phyloP scores from a whole-genome alignment of 2,329 filamentous ascomycete species.

The Diaporthe ampelina region DNA sequence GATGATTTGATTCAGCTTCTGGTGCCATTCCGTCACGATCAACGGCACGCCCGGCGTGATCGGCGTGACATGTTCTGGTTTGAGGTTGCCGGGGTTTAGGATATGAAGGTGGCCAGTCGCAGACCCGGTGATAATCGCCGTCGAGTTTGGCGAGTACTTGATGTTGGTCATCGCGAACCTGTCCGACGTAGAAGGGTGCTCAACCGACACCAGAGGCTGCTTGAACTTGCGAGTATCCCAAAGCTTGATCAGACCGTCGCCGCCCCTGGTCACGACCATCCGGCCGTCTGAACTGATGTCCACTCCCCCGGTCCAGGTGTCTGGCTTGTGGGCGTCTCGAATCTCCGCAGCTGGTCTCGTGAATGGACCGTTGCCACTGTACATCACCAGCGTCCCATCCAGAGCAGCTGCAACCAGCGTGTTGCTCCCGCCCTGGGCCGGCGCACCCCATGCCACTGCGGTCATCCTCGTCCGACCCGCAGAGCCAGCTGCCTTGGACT shows the following conservation, averaged over 20 bases:
- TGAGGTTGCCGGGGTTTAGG: conserved; percentile 91
- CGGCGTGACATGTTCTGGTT: conserved; percentile 85
- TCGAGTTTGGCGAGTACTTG: conserved; percentile 86
- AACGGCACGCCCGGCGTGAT: conserved; percentile 89
- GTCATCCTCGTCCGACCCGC: conserved; percentile 96
- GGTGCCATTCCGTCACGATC: conserved; percentile 90
- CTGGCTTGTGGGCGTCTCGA: conserved; percentile 82
- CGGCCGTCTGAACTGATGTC: conserved; percentile 93
- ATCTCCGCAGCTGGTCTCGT: conserved; percentile 86
- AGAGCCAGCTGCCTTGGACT: conserved; percentile 88
- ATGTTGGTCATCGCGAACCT: conserved; percentile 90
- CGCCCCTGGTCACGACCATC: conserved; percentile 90
- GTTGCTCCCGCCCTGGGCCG: conserved; percentile 82
- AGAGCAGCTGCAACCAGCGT: conserved; percentile 86
- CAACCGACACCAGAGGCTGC: conserved; percentile 82
- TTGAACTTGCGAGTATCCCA: conserved; percentile 99
- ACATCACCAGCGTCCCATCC: conserved; percentile 93
- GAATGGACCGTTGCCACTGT: conserved; percentile 89
- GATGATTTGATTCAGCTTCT: conserved; percentile 95
- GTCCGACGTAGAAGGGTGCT: conserved; percentile 85
- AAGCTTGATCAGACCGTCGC: conserved; percentile 92
- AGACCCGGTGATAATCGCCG: conserved; percentile 91
- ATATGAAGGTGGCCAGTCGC: conserved; percentile 89
- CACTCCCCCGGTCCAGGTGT: conserved; percentile 92
- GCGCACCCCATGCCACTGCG: conserved; percentile 86